These are phyloP conservation scores for Mortierella sp. DNA, from an alignment of 371 early-diverging fungal genomes.

Conservation along the genomic window DNA sequence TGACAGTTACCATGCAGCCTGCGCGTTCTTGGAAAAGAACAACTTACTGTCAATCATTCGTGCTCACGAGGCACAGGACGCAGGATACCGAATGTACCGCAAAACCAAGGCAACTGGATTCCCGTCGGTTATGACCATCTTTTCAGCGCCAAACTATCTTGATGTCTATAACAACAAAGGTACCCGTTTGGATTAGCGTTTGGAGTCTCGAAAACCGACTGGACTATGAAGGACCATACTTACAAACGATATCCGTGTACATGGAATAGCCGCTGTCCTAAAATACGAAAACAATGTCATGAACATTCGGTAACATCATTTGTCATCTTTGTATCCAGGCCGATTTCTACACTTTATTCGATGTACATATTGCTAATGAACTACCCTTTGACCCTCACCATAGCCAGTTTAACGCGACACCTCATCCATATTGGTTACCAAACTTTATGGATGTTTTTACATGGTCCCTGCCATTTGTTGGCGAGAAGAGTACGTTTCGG, in stretches of 20 bases:
- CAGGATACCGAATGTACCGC: slow-evolving; percentile 96
- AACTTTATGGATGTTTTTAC: slow-evolving; percentile 98
- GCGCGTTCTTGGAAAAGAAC: slow-evolving; percentile 93
- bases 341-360: background rate
- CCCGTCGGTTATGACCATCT: slow-evolving; percentile 96
- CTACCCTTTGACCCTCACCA: background rate
- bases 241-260: background rate
- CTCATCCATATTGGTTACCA: slow-evolving; percentile 97
- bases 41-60: slow-evolving; percentile 93
- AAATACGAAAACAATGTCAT: slow-evolving; percentile 97
- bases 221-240: too few relatives aligned
- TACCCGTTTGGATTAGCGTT: slow-evolving; percentile 7
- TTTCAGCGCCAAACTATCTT: slow-evolving; percentile 97
- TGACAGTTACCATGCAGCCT: slow-evolving; percentile 87
- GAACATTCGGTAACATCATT: slow-evolving; percentile 86
- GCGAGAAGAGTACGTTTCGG: slow-evolving; percentile 88
- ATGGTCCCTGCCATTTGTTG: slow-evolving; percentile 98
- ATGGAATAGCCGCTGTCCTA: slow-evolving; percentile 82
- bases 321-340: background rate
- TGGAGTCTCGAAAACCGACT: too few relatives aligned
- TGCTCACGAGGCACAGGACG: slow-evolving; percentile 98
- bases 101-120: slow-evolving; percentile 93
- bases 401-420: slow-evolving; percentile 71
- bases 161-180: slow-evolving; percentile 98
- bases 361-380: background rate